Base-by-base conservation (phyloP, 2,329 filamentous ascomycete genomes). In the Botrytis medusae region DNA sequence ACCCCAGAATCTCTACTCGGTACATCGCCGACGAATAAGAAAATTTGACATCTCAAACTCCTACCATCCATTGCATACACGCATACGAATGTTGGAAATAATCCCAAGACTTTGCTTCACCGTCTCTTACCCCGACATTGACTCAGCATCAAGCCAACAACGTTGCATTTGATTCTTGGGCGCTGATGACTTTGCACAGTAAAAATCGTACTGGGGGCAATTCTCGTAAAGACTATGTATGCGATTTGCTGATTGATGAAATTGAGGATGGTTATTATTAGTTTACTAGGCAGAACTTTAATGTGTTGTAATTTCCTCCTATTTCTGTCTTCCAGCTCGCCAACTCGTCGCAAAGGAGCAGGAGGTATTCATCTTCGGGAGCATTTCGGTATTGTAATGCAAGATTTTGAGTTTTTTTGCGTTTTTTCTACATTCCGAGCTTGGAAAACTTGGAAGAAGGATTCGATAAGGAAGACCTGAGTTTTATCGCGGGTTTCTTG, bases 401-500 rank as follows among this genome's bases (percentile, higher is more conserved):
- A 48, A 46, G 62, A 29, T 25, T 65, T 44, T 34, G 57, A 57
- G n/a, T 57, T 29, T 32, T 29, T 37, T 18, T 10, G 18, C 25
- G 6, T 48, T 63, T 14, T 22, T 20, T n/a, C 34, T 8, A 65
- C 12, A 48, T 34, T 12, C n/a, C 62, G 48, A 65, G 46, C 18
- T 48, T 65, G 22, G 63, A 65, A 46, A 65, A 46, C 9, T 48
- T 65, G 22, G 63, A 65, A 46, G 4, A 34, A 48, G 42, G 59
- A 61, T 40, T 25, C 32, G 34, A 16, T 25, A 62, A 8, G 34
- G 34, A 20, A 51, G 44, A 67, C 63, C 63, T 51, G 63, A 67
- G 63, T 67, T 67, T 51, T 67, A 67, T 51, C 44, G 63, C 63
- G 44, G 64, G 32, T 67, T 67, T 67, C 63, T 51, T n/a, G 32